Percentiles rank a stretch among this genome's conserved stretches.
Evolutionary conservation across 768 basidiomycete genomes (phyloP).

Genomic region (Termitomyces titanicus): DNA sequence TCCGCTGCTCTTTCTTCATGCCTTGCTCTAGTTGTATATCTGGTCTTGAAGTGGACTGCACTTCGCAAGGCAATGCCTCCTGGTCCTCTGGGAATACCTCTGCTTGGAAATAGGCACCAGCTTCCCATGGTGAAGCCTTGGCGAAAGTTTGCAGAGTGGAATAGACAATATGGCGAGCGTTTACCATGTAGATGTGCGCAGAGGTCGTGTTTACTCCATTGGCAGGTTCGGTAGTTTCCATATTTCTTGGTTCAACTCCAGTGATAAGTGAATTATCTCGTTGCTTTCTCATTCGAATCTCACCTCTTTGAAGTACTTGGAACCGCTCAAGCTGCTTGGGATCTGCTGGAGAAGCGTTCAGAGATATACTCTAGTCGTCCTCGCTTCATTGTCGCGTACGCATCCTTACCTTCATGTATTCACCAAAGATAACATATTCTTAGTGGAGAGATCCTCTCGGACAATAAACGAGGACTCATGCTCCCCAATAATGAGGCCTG

Average conservation of each 20-base stretch:
- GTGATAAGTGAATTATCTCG: conserved; percentile 29
- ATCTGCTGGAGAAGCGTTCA: conserved; percentile 44
- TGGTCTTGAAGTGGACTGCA: conserved; percentile 24
- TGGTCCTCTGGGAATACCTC: conserved; percentile 41
- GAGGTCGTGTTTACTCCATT: neutral
- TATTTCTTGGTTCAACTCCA: conserved; percentile 39
- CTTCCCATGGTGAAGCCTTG: conserved; percentile 45
- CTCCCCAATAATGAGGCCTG: conserved; percentile 39
- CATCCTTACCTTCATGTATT: neutral
- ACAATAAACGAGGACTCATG: conserved; percentile 45
- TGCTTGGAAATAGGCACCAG: conserved; percentile 43
- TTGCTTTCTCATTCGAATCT: neutral
- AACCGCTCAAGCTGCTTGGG: conserved; percentile 43
- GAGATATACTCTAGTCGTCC: conserved; percentile 45
- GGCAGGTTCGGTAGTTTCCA: conserved; percentile 36
- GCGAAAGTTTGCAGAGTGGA: conserved; percentile 47
- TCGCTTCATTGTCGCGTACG: conserved; percentile 41
- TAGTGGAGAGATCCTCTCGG: conserved; percentile 44
- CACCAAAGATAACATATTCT: neutral
- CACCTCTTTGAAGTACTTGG: conserved; percentile 31
- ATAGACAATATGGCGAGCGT: conserved; percentile 36
- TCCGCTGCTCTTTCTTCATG: neutral
- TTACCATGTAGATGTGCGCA: neutral
- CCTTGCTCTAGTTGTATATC: conserved; percentile 18
- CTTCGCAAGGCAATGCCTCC: conserved; percentile 38